phyloP scores from a whole-genome alignment of 2,329 filamentous ascomycete genomes.

The Chaetomiaceae sp. region DNA sequence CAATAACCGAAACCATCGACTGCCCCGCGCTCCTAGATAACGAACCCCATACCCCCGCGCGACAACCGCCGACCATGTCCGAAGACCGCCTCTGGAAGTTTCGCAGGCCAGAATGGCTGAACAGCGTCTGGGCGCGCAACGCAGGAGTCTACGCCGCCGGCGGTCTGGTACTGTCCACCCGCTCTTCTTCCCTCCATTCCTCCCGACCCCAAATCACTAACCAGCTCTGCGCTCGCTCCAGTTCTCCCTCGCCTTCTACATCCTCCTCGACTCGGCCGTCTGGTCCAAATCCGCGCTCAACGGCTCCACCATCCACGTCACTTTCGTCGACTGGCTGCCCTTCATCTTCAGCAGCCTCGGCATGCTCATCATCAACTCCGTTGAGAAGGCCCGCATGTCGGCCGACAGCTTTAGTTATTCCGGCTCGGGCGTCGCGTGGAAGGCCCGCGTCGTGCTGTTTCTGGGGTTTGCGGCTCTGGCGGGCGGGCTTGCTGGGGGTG shows the following conservation, averaged over 20 bases:
- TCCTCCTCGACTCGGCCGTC: conserved; percentile 63
- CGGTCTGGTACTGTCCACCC: conserved; percentile 46
- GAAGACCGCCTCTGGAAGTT: conserved; percentile 67
- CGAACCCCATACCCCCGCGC: background rate
- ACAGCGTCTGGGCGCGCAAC: conserved; percentile 60
- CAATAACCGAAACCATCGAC: background rate
- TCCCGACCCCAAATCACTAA: conserved; percentile 9
- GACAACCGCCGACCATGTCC: conserved; percentile 39
- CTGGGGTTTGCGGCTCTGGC: conserved; percentile 62
- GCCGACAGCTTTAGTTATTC: conserved; percentile 60
- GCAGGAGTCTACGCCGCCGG: conserved; percentile 60
- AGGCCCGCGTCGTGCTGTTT: conserved; percentile 64
- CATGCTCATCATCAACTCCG: conserved; percentile 68
- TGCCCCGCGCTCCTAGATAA: background rate
- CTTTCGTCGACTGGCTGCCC: conserved; percentile 66
- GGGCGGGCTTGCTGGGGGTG: conserved; percentile 64
- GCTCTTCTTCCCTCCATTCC: background rate
- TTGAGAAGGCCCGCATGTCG: conserved; percentile 62
- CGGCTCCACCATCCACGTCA: conserved; percentile 58
- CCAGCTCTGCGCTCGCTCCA: conserved; percentile 26
- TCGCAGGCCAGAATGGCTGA: conserved; percentile 61
- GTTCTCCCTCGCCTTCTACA: conserved; percentile 67
- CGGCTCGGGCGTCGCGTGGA: conserved; percentile 62
- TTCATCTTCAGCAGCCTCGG: conserved; percentile 63
- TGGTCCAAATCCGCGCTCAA: conserved; percentile 61